phyloP scores from a whole-genome alignment of 768 basidiomycete genomes.

The Rhizopogon sp. region DNA sequence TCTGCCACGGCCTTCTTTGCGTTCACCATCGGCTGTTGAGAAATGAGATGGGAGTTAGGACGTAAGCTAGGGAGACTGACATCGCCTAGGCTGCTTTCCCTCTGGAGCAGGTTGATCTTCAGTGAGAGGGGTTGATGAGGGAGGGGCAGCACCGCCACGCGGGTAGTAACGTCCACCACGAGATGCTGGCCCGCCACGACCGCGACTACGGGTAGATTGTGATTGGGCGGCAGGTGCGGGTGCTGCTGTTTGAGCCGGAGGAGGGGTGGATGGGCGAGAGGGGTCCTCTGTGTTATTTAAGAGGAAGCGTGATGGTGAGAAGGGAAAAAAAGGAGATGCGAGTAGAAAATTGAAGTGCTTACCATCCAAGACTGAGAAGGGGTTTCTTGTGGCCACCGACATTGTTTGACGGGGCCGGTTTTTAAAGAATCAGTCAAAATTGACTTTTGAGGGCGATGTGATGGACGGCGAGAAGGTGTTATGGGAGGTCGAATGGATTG shows the following conservation, averaged over 20 bases:
- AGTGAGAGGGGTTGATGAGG: slow-evolving; percentile 31
- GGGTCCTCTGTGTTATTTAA: slow-evolving; percentile 37
- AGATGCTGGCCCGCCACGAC: slow-evolving; percentile 52
- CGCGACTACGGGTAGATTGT: slow-evolving; percentile 34
- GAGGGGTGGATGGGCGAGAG: slow-evolving; percentile 34
- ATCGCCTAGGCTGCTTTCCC: slow-evolving; percentile 27
- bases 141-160: slow-evolving; percentile 49
- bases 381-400: slow-evolving; percentile 90
- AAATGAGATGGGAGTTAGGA: neutral
- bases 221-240: slow-evolving; percentile 23
- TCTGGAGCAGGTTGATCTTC: slow-evolving; percentile 31
- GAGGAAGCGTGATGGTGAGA: neutral
- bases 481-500: too few species aligned
- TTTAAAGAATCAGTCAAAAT: slow-evolving; percentile 27
- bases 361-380: slow-evolving; percentile 82
- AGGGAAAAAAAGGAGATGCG: neutral
- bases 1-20: slow-evolving; percentile 37
- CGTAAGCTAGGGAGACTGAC: slow-evolving; percentile 17
- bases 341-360: slow-evolving; percentile 19
- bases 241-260: slow-evolving; percentile 29
- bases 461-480: slow-evolving; percentile 4
- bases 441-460: slow-evolving; percentile 3
- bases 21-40: slow-evolving; percentile 36
- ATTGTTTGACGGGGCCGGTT: slow-evolving; percentile 64
- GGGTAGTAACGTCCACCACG: slow-evolving; percentile 68